phyloP scores from a whole-genome alignment of 306 rosid species.

The Corylus americana region DNA sequence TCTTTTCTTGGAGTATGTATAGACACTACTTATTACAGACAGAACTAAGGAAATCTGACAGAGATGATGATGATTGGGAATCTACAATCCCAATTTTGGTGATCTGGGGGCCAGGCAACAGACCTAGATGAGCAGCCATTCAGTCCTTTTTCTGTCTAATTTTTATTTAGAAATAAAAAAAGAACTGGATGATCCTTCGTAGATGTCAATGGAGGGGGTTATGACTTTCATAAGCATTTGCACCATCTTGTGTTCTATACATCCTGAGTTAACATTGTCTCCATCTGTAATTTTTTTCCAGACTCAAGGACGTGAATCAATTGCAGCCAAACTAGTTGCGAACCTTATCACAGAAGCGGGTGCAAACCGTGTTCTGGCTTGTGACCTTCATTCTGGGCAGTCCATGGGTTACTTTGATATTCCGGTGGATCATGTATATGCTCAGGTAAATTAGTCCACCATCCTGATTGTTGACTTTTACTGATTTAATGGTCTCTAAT shows the following conservation, averaged over 20 bases:
- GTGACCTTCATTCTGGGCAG: conserved; percentile 99
- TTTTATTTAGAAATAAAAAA: background rate
- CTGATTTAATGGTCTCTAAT: conserved; percentile 29
- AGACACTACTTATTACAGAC: background rate
- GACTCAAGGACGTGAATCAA: conserved; percentile 98
- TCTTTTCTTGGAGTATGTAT: background rate
- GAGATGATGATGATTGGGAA: background rate
- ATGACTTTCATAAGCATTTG: background rate
- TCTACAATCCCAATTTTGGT: background rate
- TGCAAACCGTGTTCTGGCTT: conserved; percentile 95
- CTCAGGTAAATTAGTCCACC: conserved; percentile 58
- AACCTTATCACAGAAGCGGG: conserved; percentile 96
- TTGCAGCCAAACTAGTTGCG: conserved; percentile 96
- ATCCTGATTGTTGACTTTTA: conserved; percentile 24
- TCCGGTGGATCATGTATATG: conserved; percentile 92
- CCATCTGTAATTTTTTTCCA: conserved; percentile 26
- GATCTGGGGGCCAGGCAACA: background rate
- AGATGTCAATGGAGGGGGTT: background rate
- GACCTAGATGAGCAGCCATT: background rate
- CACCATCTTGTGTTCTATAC: background rate
- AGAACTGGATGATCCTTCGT: background rate
- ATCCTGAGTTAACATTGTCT: background rate
- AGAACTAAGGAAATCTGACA: background rate
- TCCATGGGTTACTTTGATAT: conserved; percentile 98
- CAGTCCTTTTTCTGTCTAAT: background rate